Evolutionary conservation across 352 stramenopile species (phyloP), one percentile per base, ranked within the genome.

Genomic region (Elongisporangium anandrum): DNA sequence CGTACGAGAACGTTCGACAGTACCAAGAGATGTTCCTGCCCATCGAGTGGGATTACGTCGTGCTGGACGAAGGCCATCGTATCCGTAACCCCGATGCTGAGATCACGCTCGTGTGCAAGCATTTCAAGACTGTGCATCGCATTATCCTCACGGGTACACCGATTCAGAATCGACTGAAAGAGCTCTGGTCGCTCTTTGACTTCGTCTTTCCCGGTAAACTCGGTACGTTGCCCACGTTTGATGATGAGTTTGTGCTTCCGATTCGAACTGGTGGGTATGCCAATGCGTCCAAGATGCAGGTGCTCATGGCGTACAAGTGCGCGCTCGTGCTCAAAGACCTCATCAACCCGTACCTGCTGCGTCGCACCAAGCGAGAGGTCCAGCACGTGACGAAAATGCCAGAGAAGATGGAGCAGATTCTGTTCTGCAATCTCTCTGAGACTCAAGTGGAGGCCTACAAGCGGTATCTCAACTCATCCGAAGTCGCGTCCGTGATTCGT

Each of bases 131-230:
- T 0, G 75, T 96, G 13, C 92, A 98, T 66, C 87, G 96, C 17
- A 80, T 99, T 26, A 91, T 98, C 8, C 75, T 99, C 23, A 96
- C 78, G 50, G 94, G 95, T 21, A 98, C 93, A 4, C 92, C 92
- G 0, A 94, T 96, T 59, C 87, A 95, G 78, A 99, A 99, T 71
- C 96, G 90, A 29, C 73, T 99, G 54, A 79, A 79, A 26, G 97
- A 99, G 66, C 76, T 99, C 17, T 99, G 97, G 97, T 98, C 88
- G 12, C 70, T 99, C 2, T 99, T 99, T 71, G 97, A 99, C 68
- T 99, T 99, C 76, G 92, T 99, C 4, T 99, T 98, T 70, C 97
- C 97, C 22, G 97, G 97, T 24, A 86, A 97, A 60, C 74, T 99
- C 19, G 97, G 97, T 16, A 99, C 94, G n/a, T 72, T 99, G 21